These are phyloP conservation scores for Diplosphaera chodatii DNA, from an alignment of 139 green algal genomes.

Conservation along the genomic window DNA sequence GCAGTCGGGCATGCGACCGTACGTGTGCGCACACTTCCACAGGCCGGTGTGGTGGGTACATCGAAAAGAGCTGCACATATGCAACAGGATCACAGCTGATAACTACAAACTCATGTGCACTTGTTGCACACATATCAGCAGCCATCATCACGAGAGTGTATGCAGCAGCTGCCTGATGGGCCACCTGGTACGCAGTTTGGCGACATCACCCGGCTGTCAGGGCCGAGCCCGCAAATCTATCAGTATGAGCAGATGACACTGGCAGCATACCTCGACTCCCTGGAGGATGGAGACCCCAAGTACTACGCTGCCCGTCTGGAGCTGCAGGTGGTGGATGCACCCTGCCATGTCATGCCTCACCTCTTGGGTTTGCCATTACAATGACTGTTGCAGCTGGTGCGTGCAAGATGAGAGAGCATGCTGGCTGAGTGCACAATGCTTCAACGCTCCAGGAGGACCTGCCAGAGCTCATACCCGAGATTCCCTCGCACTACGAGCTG, in stretches of 20 bases:
- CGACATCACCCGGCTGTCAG: not conserved
- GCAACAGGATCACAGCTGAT: too few relatives aligned
- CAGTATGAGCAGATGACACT: not conserved
- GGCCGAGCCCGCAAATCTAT: not conserved
- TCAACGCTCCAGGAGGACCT: slow-evolving; percentile 7
- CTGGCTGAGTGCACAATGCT: too few relatives aligned
- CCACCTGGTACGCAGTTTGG: not conserved
- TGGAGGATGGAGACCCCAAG: not conserved
- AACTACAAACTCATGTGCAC: too few relatives aligned
- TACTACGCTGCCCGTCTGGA: not conserved
- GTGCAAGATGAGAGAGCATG: too few relatives aligned
- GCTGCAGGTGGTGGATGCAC: slow-evolving; percentile 12
- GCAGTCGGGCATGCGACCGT: slow-evolving; percentile 7
- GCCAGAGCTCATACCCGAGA: slow-evolving; percentile 10
- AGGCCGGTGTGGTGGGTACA: slow-evolving; percentile 4
- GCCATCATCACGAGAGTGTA: too few relatives aligned
- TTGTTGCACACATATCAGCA: too few relatives aligned
- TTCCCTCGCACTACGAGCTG: slow-evolving; percentile 10
- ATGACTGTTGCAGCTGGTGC: too few relatives aligned
- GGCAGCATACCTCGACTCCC: not conserved
- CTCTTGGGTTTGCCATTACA: too few relatives aligned
- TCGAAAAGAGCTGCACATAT: too few relatives aligned
- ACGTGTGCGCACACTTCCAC: not conserved
- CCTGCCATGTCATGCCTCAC: too few relatives aligned
- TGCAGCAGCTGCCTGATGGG: too few relatives aligned